phyloP scores from a whole-genome alignment of 495 filamentous ascomycete species.

The Pyrenopolyporus hunteri region DNA sequence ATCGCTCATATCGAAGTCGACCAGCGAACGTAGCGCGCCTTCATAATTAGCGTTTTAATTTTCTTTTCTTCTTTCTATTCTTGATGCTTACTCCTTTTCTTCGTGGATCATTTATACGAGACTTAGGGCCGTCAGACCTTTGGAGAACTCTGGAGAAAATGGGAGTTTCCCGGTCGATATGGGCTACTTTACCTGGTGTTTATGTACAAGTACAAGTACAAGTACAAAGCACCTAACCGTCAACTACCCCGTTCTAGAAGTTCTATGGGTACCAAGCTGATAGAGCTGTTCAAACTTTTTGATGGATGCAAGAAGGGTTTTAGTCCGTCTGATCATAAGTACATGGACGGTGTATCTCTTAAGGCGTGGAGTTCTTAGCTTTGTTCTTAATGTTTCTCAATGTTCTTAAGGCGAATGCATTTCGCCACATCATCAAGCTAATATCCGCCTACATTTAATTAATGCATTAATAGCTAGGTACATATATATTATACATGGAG shows the following conservation, averaged over 20 bases:
- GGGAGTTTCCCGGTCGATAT: conserved; percentile 14
- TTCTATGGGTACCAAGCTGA: conserved; percentile 8
- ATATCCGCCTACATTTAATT: too few species aligned
- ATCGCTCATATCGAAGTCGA: conserved; percentile 5
- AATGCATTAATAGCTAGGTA: too few species aligned
- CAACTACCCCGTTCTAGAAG: conserved; percentile 25
- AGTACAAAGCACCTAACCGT: too few species aligned
- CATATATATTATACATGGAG: too few species aligned
- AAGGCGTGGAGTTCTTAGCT: not conserved
- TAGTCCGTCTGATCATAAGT: conserved; percentile 4
- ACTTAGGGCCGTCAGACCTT: not conserved
- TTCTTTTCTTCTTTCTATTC: conserved; percentile 17
- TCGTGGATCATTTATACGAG: not conserved
- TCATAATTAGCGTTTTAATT: too few species aligned
- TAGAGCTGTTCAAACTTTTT: conserved; percentile 1
- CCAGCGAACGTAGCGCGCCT: too few species aligned
- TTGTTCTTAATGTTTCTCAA: too few species aligned
- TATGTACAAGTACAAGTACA: too few species aligned
- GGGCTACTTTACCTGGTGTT: too few species aligned
- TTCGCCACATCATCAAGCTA: conserved; percentile 1
- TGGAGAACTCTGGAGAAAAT: not conserved
- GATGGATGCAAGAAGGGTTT: conserved; percentile 20
- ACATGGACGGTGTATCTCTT: too few species aligned
- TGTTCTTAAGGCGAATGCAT: conserved; percentile 4
- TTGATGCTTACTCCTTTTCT: conserved; percentile 8